phyloP scores from a whole-genome alignment of 495 filamentous ascomycete species.

The Neurospora intermedia region DNA sequence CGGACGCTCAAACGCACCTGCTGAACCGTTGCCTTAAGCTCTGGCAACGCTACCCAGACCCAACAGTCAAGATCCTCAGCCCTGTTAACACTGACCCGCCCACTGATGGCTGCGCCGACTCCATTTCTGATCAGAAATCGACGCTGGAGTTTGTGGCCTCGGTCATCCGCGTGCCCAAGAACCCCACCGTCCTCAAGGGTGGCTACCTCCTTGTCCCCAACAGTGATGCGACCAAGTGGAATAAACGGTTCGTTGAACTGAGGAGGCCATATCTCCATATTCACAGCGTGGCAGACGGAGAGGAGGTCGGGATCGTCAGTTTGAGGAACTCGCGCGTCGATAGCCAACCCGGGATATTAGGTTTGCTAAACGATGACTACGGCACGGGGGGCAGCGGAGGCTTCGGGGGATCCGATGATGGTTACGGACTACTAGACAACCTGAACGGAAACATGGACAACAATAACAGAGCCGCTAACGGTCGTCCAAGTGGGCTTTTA shows the following conservation, averaged over 20 bases:
- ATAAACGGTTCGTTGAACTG: constrained; percentile 85
- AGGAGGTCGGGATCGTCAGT: constrained; percentile 82
- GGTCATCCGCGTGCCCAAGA: constrained; percentile 61
- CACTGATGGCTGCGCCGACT: constrained; percentile 42
- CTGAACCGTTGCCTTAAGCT: constrained; percentile 63
- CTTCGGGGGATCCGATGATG: background rate
- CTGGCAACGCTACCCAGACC: constrained; percentile 70
- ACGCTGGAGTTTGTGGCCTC: constrained; percentile 53
- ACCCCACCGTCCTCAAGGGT: constrained; percentile 63
- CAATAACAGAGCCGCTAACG: background rate
- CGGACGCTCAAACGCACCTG: constrained; percentile 44
- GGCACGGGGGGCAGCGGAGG: background rate
- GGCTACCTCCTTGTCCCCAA: constrained; percentile 77
- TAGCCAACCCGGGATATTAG: constrained; percentile 73
- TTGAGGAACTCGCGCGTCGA: constrained; percentile 78
- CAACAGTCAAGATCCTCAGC: constrained; percentile 58
- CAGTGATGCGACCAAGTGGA: constrained; percentile 66
- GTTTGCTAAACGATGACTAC: constrained; percentile 46
- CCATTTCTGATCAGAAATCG: constrained; percentile 5
- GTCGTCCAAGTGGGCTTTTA: background rate
- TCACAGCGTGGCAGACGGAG: constrained; percentile 69
- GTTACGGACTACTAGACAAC: background rate
- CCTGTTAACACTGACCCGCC: constrained; percentile 71
- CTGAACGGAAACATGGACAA: constrained; percentile 6
- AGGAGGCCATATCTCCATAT: constrained; percentile 87